Conservation (phyloP, 2,329 filamentous ascomycete species). For the Paecilomyces formosus region DNA sequence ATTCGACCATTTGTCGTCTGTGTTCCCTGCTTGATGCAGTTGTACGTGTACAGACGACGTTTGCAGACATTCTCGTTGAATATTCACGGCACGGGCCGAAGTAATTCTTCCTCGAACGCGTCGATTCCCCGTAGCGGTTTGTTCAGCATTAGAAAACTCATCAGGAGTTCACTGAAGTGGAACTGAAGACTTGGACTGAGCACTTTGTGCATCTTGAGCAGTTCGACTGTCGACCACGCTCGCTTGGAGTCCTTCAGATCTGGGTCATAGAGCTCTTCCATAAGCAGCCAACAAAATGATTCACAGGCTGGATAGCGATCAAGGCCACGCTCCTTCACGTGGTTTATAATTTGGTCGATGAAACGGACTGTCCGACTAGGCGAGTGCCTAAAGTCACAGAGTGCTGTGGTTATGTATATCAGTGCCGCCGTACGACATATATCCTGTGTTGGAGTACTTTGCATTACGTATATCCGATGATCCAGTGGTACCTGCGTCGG, state of each 20-base stretch:
- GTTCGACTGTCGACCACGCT: conserved; percentile 28
- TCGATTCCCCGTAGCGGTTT: conserved; percentile 23
- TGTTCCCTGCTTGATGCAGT: no score
- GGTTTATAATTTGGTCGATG: conserved; percentile 16
- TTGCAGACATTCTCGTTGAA: background rate
- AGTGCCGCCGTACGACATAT: conserved; percentile 29
- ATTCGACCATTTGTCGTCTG: background rate
- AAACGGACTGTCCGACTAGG: conserved; percentile 25
- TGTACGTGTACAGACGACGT: background rate
- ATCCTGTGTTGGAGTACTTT: conserved; percentile 23
- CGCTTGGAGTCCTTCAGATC: conserved; percentile 29
- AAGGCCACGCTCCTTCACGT: conserved; percentile 23
- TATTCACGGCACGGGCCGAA: conserved; percentile 3
- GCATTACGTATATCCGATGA: conserved; percentile 30
- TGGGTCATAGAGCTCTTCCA: conserved; percentile 27
- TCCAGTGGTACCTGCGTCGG: conserved; percentile 29
- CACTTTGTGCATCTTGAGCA: conserved; percentile 27
- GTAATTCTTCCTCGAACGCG: conserved; percentile 25
- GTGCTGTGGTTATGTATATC: conserved; percentile 30
- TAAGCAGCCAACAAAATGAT: conserved; percentile 32
- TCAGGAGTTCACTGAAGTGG: conserved; percentile 31
- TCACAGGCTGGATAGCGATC: conserved; percentile 30
- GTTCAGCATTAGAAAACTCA: conserved; percentile 28
- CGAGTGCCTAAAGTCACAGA: conserved; percentile 27
- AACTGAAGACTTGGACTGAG: conserved; percentile 30